Evolutionary conservation across 1,139 yeast genomes (phyloP).

Genomic region (Wickerhamomyces sp.): DNA sequence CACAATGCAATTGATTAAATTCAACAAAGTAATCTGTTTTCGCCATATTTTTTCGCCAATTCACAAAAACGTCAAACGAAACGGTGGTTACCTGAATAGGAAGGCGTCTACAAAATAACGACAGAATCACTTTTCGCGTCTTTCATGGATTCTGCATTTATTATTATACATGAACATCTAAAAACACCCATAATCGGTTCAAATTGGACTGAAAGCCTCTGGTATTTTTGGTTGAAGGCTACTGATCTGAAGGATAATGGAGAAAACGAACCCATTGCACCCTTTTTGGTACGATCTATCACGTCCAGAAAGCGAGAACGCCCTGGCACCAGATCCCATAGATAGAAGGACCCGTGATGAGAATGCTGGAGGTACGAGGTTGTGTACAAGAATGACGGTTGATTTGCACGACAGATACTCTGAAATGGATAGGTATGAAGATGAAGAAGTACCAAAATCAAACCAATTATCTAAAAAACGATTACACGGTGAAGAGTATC

Average conservation of each 20-base stretch:
- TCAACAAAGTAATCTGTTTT: too few relatives aligned
- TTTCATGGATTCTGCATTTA: too few relatives aligned
- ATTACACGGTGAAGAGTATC: constrained; percentile 22
- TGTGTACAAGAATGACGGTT: constrained; percentile 25
- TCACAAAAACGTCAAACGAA: too few relatives aligned
- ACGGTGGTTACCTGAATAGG: too few relatives aligned
- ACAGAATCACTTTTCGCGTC: too few relatives aligned
- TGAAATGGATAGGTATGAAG: neutral
- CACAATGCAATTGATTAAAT: neutral
- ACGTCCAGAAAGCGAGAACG: constrained; percentile 20
- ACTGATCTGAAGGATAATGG: constrained; percentile 7
- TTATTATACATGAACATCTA: too few relatives aligned
- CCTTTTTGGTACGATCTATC: constrained; percentile 29
- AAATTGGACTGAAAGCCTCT: too few relatives aligned
- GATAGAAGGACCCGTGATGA: constrained; percentile 20
- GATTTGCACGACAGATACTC: neutral
- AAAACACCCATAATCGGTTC: too few relatives aligned
- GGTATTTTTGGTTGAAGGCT: neutral
- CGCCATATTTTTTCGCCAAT: too few relatives aligned
- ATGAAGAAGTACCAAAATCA: constrained; percentile 6
- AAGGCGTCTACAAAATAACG: too few relatives aligned
- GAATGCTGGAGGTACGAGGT: constrained; percentile 23
- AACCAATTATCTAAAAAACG: constrained; percentile 17
- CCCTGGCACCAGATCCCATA: constrained; percentile 25
- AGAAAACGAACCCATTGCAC: constrained; percentile 21